These are phyloP conservation scores for Clarkia xantiana DNA, from an alignment of 345 rosid genomes.

Conservation along the genomic window DNA sequence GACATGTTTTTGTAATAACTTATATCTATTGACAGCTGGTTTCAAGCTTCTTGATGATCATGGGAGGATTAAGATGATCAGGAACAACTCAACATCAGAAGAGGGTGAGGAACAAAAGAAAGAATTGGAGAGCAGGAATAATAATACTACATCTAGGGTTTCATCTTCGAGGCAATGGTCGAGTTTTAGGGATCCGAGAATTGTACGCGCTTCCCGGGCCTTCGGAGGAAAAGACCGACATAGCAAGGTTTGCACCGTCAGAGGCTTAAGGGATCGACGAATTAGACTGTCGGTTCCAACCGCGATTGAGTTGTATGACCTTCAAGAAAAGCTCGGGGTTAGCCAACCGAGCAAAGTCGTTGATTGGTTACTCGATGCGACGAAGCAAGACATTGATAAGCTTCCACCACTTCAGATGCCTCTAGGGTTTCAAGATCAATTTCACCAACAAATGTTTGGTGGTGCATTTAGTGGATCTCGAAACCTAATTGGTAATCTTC, in stretches of 20 bases:
- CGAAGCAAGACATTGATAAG: constrained; percentile 63
- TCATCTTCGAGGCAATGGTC: constrained; percentile 62
- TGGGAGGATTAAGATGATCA: constrained; percentile 29
- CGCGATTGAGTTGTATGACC: constrained; percentile 79
- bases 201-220: constrained; percentile 68
- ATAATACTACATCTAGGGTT: constrained; percentile 16
- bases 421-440: constrained; percentile 45
- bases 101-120: constrained; percentile 42
- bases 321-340: constrained; percentile 77
- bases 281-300: constrained; percentile 91
- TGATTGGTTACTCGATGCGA: constrained; percentile 79
- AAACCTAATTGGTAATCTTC: neutral
- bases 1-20: neutral
- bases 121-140: constrained; percentile 7
- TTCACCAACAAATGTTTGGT: constrained; percentile 36
- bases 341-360: constrained; percentile 89
- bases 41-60: constrained; percentile 17
- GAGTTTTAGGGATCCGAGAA: constrained; percentile 80
- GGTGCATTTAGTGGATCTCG: neutral
- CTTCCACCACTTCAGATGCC: constrained; percentile 83
- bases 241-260: constrained; percentile 83
- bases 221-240: constrained; percentile 98
- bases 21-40: neutral
- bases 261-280: constrained; percentile 78
- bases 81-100: constrained; percentile 30